These are phyloP conservation scores for Uronychia setigera DNA, from an alignment of 73 alveolate genomes.

Conservation along the genomic window DNA sequence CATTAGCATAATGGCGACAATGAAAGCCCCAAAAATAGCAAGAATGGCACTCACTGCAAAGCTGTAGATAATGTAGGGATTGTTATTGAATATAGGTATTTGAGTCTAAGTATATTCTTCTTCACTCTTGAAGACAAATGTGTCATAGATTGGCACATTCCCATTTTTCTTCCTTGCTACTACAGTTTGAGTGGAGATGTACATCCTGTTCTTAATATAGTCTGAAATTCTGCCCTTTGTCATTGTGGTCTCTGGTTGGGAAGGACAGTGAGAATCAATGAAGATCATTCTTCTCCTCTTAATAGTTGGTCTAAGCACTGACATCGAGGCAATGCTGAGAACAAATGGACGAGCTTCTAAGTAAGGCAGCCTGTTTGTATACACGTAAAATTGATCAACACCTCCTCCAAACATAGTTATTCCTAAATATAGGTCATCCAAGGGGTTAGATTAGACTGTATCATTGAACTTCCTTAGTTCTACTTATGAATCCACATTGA, in stretches of 20 bases:
- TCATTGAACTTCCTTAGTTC: not conserved
- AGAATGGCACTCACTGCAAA: slow-evolving; percentile 1
- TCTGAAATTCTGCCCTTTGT: not conserved
- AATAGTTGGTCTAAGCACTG: not conserved
- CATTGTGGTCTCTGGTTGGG: not conserved
- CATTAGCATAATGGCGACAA: not conserved
- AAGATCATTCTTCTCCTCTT: not conserved
- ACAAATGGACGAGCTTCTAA: not conserved
- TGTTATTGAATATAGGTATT: not conserved
- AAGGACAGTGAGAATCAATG: not conserved
- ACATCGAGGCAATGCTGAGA: not conserved
- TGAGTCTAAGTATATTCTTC: slow-evolving; percentile 16
- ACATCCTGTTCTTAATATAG: not conserved
- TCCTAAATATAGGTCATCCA: not conserved
- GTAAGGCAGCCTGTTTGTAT: not conserved
- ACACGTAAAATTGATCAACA: not conserved
- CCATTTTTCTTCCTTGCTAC: not conserved
- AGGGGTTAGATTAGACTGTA: not conserved
- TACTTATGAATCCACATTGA: not conserved
- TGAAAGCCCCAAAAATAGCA: slow-evolving; percentile 1
- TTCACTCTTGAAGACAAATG: not conserved
- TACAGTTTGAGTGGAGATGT: not conserved
- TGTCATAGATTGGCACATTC: not conserved
- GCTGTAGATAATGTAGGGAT: slow-evolving; percentile 3
- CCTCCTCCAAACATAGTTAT: not conserved